Conservation (phyloP, 306 rosid species). For the Datisca glomerata region DNA sequence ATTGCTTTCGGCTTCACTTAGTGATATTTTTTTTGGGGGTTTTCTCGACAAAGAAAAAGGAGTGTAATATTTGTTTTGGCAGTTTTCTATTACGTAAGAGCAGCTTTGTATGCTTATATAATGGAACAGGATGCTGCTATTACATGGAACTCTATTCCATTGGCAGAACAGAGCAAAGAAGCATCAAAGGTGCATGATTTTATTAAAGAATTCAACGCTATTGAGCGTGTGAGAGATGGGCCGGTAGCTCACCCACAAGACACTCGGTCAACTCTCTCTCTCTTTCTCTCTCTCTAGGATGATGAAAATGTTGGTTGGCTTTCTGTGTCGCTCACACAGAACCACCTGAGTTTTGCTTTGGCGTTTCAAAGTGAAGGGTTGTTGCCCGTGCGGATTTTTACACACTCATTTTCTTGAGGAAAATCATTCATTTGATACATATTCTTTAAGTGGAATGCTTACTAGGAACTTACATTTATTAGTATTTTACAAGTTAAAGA, state of each 20-base stretch:
- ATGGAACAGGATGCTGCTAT: too few species aligned
- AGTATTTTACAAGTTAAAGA: too few species aligned
- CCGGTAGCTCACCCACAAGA: constrained; percentile 97
- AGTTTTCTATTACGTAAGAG: constrained; percentile 6
- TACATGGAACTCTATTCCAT: too few species aligned
- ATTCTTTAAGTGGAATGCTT: too few species aligned
- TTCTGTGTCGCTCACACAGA: constrained; percentile 24
- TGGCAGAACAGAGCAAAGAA: constrained; percentile 17
- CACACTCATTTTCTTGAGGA: too few species aligned
- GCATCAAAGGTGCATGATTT: constrained; percentile 91
- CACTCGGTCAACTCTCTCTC: constrained; percentile 72
- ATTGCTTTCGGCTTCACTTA: constrained; percentile 3
- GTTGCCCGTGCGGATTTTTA: too few species aligned
- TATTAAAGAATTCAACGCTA: constrained; percentile 96
- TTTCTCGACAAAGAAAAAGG: constrained; percentile 6
- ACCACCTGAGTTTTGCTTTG: too few species aligned
- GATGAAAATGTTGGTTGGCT: constrained; percentile 24
- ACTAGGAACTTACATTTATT: too few species aligned
- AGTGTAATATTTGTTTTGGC: constrained; percentile 7
- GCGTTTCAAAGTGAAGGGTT: too few species aligned
- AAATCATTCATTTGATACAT: too few species aligned
- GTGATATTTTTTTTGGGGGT: neutral
- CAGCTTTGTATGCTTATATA: too few species aligned
- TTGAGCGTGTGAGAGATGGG: constrained; percentile 76
- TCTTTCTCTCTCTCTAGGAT: constrained; percentile 28